A percentile compares a stretch with the other conserved stretches of the same genome.
Conservation (phyloP, 2,329 filamentous ascomycete species). For the Cytospora leucostoma region DNA sequence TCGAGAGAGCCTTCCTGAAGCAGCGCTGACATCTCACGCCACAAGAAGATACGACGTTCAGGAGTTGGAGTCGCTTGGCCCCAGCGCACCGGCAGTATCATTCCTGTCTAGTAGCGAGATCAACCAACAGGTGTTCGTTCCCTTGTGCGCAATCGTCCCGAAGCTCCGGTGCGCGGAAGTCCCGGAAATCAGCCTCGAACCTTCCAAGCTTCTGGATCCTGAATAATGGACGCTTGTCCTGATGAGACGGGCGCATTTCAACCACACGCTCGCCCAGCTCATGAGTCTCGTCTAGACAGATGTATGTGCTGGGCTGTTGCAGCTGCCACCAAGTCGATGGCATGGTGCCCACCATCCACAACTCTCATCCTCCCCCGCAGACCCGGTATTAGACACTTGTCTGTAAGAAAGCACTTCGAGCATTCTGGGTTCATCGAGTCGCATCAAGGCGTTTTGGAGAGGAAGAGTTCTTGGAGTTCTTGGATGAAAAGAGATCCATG, state of each 20-base stretch:
- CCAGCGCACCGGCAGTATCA: background rate
- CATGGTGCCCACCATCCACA: background rate
- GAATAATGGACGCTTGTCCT: background rate
- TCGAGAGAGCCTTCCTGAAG: background rate
- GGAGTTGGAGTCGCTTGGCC: background rate
- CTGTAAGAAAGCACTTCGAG: background rate
- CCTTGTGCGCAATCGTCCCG: background rate
- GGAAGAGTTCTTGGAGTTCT: background rate
- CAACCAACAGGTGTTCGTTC: background rate
- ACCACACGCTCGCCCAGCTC: background rate
- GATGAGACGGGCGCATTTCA: background rate
- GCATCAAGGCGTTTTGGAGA: background rate
- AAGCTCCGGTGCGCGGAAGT: background rate
- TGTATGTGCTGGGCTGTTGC: background rate
- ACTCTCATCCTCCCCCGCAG: background rate
- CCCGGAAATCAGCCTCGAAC: no score
- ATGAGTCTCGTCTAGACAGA: background rate
- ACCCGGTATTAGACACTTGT: background rate
- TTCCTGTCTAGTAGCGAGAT: no score
- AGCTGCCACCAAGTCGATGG: background rate
- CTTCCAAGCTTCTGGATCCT: background rate
- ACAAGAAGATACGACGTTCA: background rate
- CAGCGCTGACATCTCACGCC: background rate
- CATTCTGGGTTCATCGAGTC: background rate
- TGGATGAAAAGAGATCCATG: background rate